These are phyloP conservation scores for Fraxinus baroniana DNA, from an alignment of 305 asterid genomes.

Conservation along the genomic window DNA sequence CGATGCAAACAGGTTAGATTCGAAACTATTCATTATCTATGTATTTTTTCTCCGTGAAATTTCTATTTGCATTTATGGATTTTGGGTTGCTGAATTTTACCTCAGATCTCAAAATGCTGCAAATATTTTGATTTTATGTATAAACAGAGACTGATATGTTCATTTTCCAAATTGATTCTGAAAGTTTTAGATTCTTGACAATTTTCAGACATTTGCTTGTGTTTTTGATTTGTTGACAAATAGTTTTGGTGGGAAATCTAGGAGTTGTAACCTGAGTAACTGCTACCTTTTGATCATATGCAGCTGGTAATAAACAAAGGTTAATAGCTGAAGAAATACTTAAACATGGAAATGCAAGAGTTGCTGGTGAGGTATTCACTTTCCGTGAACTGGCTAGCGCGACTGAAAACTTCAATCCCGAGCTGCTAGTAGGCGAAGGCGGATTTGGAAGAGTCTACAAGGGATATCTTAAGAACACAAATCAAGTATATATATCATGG, in stretches of 20 bases:
- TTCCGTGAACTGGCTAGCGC: conserved; percentile 56
- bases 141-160: not conserved
- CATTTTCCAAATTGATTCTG: not conserved
- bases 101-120: not conserved
- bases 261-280: not conserved
- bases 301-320: conserved; percentile 42
- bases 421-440: conserved; percentile 59
- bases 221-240: not conserved
- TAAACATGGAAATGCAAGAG: conserved; percentile 39
- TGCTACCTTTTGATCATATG: not conserved
- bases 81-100: not conserved
- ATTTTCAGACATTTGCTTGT: not conserved
- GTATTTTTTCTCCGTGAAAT: not conserved
- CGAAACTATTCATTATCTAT: not conserved
- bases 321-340: conserved; percentile 44
- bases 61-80: not conserved
- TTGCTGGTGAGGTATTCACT: conserved; percentile 57
- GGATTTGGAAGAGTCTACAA: conserved; percentile 65
- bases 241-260: not conserved
- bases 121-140: not conserved
- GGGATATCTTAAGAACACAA: conserved; percentile 48
- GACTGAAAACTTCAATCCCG: conserved; percentile 56
- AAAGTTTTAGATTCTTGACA: not conserved
- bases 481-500: conserved; percentile 34
- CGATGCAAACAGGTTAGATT: conserved; percentile 62